Evolutionary conservation across 1,284 basidiomycete genomes (phyloP), one percentile per base, ranked within the genome.

Genomic region (Fomitopsis betulina): DNA sequence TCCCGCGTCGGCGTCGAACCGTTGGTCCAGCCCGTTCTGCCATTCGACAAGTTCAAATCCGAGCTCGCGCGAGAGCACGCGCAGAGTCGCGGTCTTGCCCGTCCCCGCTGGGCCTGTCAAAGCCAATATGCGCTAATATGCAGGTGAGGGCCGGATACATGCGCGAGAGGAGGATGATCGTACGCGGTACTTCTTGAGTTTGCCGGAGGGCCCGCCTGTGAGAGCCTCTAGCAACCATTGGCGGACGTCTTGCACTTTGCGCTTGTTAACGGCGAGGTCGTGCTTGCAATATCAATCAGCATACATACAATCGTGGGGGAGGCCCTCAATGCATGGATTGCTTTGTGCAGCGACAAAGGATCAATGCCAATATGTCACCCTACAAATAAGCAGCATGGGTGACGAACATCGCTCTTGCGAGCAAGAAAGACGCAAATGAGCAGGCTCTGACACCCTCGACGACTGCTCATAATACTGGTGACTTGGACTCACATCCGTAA

Each of bases 51-150:
- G 79, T 43, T 96, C 90, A 53, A 93, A 84, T 2, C 81, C 84
- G 60, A 97, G 75, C 65, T 96, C 90, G 23, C 77, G 73, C 0
- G 93, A 80, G 7, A 99, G 75, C 0, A 95, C 81, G 12, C 83
- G 83, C 0, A 98, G 65, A 0, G 93, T 93, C 0, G 94, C 83
- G 0, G 96, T 96, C 76, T 99, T 99, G 0, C 86, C 96, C 0
- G 87, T 85, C 0, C 96, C 97, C 8, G 95, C 89, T 0, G 94
- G 93, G 1, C 97, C 96, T 1, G 91, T 92, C 8, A 99, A 75
- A 0, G 86, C 85, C 2, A 98, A 81, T 23, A 99, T 84, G 39
- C 93, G 82, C 94, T 95, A 32, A n/a, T 23, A 33, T 7, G 55
- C n/a, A 38, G 38, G 52, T 38, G 40, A 50, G 21, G 5, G 10